Conservation (phyloP, 106 monocot genomes). For the Xerophyta viscosa region DNA sequence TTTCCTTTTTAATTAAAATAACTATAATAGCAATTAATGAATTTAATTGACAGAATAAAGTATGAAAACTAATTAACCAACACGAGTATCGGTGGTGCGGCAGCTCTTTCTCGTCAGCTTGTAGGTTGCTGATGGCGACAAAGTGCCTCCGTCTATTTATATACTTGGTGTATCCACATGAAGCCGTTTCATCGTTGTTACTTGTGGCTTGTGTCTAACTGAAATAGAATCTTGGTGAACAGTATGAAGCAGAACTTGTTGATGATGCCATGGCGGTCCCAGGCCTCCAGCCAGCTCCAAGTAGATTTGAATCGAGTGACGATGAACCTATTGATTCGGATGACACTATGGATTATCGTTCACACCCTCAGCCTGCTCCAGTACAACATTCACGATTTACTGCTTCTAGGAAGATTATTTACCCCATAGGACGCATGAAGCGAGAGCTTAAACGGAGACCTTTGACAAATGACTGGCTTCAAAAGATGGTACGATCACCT, state of each 20-base stretch:
- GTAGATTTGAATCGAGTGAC: conserved; percentile 63
- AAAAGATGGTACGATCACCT: conserved; percentile 65
- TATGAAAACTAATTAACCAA: too few species aligned
- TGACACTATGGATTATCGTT: conserved; percentile 42
- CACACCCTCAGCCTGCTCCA: conserved; percentile 21
- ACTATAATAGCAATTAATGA: too few species aligned
- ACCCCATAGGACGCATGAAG: conserved; percentile 45
- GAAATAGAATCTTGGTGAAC: too few species aligned
- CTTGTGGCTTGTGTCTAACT: too few species aligned
- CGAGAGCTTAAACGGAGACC: conserved; percentile 47
- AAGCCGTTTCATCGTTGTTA: too few species aligned
- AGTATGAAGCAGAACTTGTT: conserved; percentile 90
- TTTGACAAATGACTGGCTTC: conserved; percentile 42
- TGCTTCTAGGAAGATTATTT: conserved; percentile 25
- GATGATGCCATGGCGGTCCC: conserved; percentile 65
- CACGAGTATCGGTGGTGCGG: too few species aligned
- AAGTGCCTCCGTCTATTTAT: too few species aligned
- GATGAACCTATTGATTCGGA: conserved; percentile 83
- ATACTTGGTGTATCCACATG: too few species aligned
- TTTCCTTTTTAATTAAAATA: too few species aligned
- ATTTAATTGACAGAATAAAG: too few species aligned
- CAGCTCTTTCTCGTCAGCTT: too few species aligned
- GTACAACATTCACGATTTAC: conserved; percentile 14
- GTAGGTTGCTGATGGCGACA: too few species aligned
- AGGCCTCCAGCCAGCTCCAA: conserved; percentile 38